Evolutionary conservation across 1,284 basidiomycete species (phyloP).

Genomic region (Acaromyces ingoldii): DNA sequence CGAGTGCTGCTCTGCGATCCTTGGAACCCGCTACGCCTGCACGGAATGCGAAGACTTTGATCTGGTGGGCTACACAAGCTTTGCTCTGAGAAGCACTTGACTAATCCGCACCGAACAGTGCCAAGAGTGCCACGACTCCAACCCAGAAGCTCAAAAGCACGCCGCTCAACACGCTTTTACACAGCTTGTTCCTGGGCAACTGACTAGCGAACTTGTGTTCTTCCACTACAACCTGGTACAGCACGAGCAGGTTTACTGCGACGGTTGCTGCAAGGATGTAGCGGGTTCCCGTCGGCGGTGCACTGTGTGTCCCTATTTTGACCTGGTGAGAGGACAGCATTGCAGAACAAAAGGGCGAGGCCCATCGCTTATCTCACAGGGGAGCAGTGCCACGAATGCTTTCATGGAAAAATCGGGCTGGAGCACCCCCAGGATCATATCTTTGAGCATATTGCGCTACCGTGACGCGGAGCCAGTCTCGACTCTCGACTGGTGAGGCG

Average conservation of each 20-base stretch:
- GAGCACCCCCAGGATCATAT: neutral
- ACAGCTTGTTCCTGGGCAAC: neutral
- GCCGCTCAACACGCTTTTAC: neutral
- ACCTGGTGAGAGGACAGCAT: neutral
- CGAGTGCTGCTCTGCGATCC: neutral
- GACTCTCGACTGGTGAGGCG: no score
- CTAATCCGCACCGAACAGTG: neutral
- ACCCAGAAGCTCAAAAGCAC: neutral
- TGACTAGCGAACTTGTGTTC: neutral
- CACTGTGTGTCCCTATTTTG: neutral
- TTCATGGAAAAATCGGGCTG: neutral
- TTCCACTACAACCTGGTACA: neutral
- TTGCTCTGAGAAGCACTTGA: no score
- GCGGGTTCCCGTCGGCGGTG: neutral
- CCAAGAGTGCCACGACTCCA: neutral
- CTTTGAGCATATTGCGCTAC: neutral
- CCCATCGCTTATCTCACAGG: neutral
- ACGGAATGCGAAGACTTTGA: neutral
- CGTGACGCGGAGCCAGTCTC: no score
- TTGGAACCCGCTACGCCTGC: neutral
- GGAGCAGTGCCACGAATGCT: neutral
- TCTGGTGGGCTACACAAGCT: neutral
- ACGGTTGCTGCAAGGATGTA: neutral
- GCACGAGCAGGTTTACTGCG: neutral
- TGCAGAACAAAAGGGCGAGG: no score